Evolutionary conservation across 805 yeast genomes (phyloP), one percentile per base, ranked within the genome.

Genomic region (Myxozyma neotropica): DNA sequence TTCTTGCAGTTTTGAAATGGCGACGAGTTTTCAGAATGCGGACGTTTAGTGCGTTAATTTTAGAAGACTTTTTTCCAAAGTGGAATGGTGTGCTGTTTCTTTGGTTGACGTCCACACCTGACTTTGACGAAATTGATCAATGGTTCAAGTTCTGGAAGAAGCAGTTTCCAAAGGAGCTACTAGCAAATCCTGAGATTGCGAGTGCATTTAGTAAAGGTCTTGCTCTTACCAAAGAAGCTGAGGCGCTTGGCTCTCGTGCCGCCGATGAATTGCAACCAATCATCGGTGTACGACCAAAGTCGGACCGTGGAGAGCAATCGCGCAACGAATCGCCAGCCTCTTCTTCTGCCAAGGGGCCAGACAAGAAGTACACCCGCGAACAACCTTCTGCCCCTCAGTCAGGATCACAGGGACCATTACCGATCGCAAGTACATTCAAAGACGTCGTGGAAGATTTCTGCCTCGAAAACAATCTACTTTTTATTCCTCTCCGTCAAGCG

Each of bases 371-470:
- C 12, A 47, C 43, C 1, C 45, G 39, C 1, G 43, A 33, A 24
- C n/a, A 27, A 13, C 21, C 52, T 38, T 59, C 53, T 72, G 67
- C 51, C 68, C 66, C 33, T 27, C 31, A 33, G n/a, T 23, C 59
- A 2, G 44, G n/a, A 5, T 23, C 39, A 19, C 45, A 33, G 13
- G 42, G 27, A 23, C 10, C 42, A 19, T 45, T 33, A 48, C 3
- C 73, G 80, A 3, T 83, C 85, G 57, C 39, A 26, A 53, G 57
- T 3, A 76, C 88, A 0, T 85, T 85, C 68, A 84, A 79, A 63
- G 89, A 88, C 54, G 85, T 89, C 19, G 81, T 89, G 1, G 83
- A 80, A 54, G 82, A 82, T 1, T 81, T 76, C 67, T 89, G 96
- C 67, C 68, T 76, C 26, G 72, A 74, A 1, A 72, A 82, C 50